Evolutionary conservation across 257 asterid genomes (phyloP).

Genomic region (Knoxia roxburghii): DNA sequence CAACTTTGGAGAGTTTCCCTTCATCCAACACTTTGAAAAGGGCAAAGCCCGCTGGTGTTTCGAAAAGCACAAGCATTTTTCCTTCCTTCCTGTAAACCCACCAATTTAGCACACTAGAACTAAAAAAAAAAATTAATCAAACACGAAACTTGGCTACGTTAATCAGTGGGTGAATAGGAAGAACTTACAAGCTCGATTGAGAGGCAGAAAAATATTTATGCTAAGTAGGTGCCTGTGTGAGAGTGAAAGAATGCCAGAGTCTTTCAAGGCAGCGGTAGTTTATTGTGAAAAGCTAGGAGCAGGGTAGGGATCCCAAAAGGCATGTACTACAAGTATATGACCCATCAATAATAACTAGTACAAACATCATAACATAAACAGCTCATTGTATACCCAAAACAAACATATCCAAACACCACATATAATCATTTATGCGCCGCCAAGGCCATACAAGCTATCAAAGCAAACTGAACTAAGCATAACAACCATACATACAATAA

Average conservation of each 20-base stretch:
- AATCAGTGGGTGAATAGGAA: neutral
- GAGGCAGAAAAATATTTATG: neutral
- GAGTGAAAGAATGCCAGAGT: neutral
- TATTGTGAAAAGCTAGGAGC: neutral
- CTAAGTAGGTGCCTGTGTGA: neutral
- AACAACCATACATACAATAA: no score
- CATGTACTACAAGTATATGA: no score
- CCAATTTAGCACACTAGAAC: neutral
- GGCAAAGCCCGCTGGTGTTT: conserved; percentile 59
- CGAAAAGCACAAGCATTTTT: conserved; percentile 43
- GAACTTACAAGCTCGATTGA: neutral
- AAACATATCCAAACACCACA: no score
- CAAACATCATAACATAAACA: no score
- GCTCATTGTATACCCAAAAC: no score
- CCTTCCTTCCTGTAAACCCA: neutral
- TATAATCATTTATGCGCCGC: no score
- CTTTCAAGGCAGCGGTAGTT: neutral
- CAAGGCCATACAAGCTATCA: no score
- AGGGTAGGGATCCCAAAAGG: no score
- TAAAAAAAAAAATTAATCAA: neutral
- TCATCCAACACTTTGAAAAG: conserved; percentile 56
- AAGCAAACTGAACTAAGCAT: no score
- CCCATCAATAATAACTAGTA: no score
- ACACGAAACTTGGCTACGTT: neutral
- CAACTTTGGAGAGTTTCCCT: conserved; percentile 53